Percentiles rank a stretch among this genome's conserved stretches.
These are phyloP conservation scores for Lyophyllum shimeji DNA, from an alignment of 768 basidiomycete genomes.

Conservation along the genomic window DNA sequence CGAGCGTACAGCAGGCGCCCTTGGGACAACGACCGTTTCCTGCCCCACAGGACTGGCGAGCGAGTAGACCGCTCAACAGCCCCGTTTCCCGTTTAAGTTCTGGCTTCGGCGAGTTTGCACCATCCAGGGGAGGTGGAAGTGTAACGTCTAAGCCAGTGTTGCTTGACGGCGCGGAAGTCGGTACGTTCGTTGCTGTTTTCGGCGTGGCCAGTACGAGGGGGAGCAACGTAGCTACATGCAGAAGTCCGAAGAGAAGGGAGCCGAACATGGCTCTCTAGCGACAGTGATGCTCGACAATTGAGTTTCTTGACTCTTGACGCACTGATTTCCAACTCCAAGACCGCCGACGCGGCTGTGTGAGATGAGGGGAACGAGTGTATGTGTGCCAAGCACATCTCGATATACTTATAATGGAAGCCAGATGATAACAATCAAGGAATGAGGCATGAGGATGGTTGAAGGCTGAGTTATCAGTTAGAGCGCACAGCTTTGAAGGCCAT, in stretches of 20 bases:
- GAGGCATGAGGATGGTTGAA: too few relatives aligned
- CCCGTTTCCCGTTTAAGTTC: conserved; percentile 1
- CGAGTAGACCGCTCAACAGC: neutral
- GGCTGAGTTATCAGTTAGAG: too few relatives aligned
- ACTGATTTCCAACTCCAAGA: neutral
- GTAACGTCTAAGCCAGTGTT: neutral
- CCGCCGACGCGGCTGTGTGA: too few relatives aligned
- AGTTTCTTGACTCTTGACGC: too few relatives aligned
- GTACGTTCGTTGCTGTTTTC: neutral
- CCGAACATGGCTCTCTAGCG: neutral
- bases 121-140: neutral
- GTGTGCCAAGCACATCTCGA: neutral
- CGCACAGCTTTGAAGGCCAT: too few relatives aligned
- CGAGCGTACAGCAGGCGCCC: conserved; percentile 2
- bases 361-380: neutral
- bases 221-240: neutral
- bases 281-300: neutral
- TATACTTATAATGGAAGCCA: neutral
- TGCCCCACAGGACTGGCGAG: neutral
- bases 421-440: neutral
- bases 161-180: neutral
- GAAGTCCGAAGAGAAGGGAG: neutral
- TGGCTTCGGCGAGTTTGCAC: neutral
- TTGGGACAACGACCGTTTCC: conserved; percentile 1
- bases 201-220: neutral